Conservation (phyloP, 2,329 filamentous ascomycete genomes). For the Aaosphaeria pasadenensis region DNA sequence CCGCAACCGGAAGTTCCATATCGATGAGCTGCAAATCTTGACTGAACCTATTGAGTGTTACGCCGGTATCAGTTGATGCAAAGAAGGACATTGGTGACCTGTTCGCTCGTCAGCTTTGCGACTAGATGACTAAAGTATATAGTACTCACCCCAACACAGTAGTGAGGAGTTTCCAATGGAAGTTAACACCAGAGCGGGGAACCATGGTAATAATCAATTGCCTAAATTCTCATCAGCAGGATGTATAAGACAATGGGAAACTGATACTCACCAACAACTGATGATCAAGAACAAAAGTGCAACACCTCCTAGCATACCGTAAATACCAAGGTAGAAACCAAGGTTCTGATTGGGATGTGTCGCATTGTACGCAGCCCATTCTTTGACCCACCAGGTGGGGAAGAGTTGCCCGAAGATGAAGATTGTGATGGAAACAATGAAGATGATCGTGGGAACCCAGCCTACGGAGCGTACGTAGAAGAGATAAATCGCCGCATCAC, state of each 20-base stretch:
- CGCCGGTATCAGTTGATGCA: conserved; percentile 43
- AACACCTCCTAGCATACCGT: conserved; percentile 24
- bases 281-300: conserved; percentile 26
- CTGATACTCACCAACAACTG: conserved; percentile 23
- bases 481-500: conserved; percentile 30
- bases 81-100: conserved; percentile 44
- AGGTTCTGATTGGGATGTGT: conserved; percentile 35
- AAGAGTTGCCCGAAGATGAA: conserved; percentile 34
- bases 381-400: conserved; percentile 47
- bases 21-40: conserved; percentile 50
- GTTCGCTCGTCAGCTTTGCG: neutral
- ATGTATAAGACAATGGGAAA: neutral
- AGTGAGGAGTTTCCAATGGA: conserved; percentile 48
- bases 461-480: conserved; percentile 33
- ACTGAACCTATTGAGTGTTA: conserved; percentile 47
- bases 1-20: conserved; percentile 37
- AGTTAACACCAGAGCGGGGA: conserved; percentile 49
- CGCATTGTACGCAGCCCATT: conserved; percentile 46
- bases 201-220: conserved; percentile 55
- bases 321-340: conserved; percentile 32
- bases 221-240: conserved; percentile 16
- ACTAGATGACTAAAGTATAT: too few species aligned
- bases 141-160: conserved; percentile 46
- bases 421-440: conserved; percentile 28
- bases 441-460: conserved; percentile 25